Conservation (phyloP, 495 filamentous ascomycete species). For the Sabuloglossum arenarium region DNA sequence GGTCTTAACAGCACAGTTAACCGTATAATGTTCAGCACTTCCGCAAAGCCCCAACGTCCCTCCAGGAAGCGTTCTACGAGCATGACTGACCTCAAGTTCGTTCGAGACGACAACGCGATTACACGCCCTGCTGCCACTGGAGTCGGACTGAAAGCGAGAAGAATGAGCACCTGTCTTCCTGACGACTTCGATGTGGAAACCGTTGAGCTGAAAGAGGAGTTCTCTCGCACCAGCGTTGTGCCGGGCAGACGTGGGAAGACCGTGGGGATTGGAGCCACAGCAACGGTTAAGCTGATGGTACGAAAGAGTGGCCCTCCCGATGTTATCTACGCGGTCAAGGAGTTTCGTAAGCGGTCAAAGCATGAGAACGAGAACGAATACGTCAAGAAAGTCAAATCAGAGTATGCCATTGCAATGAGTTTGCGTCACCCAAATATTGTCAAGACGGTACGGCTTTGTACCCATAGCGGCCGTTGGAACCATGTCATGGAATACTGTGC, state of each 20-base stretch:
- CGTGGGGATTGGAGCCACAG: slow-evolving; percentile 52
- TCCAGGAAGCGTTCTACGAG: slow-evolving; percentile 8
- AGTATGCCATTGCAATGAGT: slow-evolving; percentile 58
- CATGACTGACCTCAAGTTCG: slow-evolving; percentile 1
- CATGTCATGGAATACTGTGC: slow-evolving; percentile 75
- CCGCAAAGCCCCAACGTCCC: slow-evolving; percentile 9
- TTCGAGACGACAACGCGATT: slow-evolving; percentile 19
- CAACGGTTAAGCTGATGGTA: slow-evolving; percentile 48
- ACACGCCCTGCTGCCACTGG: slow-evolving; percentile 33
- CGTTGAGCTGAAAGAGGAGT: slow-evolving; percentile 38
- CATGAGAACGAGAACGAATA: slow-evolving; percentile 44
- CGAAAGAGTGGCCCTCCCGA: slow-evolving; percentile 27
- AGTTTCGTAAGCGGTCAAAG: slow-evolving; percentile 43
- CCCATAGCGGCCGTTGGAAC: slow-evolving; percentile 42
- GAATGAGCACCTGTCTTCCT: slow-evolving; percentile 38
- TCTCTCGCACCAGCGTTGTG: slow-evolving; percentile 33
- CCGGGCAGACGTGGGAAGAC: slow-evolving; percentile 38
- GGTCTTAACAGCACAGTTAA: slow-evolving; percentile 19
- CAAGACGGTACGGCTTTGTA: slow-evolving; percentile 47
- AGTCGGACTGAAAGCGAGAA: slow-evolving; percentile 42
- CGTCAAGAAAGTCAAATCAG: slow-evolving; percentile 58
- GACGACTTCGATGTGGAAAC: slow-evolving; percentile 42
- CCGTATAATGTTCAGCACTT: slow-evolving; percentile 4
- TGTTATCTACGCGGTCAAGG: slow-evolving; percentile 55
- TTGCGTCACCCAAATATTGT: slow-evolving; percentile 64